Evolutionary conservation across 176 grass and related monocot species (phyloP).

Genomic region (Ananas comosus): DNA sequence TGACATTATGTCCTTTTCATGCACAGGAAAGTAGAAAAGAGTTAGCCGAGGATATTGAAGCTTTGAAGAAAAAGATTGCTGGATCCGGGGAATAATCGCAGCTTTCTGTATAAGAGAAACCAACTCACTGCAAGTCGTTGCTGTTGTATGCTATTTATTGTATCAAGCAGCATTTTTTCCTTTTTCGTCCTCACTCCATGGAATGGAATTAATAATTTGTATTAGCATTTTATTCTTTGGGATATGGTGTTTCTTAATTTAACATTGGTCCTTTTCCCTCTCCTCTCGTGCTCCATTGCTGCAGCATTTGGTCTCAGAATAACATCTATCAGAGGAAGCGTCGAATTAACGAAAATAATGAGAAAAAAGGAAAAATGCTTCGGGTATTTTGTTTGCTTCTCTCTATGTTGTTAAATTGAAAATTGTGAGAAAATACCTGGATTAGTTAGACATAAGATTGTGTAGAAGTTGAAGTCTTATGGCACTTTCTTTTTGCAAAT

Average conservation of each 20-base stretch:
- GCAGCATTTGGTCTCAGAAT: background rate
- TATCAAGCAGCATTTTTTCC: constrained; percentile 3
- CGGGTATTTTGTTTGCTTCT: no score
- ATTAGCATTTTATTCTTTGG: constrained; percentile 5
- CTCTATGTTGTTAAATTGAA: no score
- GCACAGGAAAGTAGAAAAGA: constrained; percentile 56
- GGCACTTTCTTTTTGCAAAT: no score
- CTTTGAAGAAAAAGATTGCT: constrained; percentile 52
- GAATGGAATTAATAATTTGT: constrained; percentile 10
- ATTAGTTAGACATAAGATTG: no score
- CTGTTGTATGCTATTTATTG: constrained; percentile 9
- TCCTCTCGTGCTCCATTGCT: background rate
- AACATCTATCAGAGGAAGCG: no score
- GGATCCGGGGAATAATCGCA: constrained; percentile 35
- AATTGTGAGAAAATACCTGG: no score
- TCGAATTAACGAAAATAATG: no score
- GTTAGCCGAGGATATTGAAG: constrained; percentile 36
- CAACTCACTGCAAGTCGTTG: constrained; percentile 5
- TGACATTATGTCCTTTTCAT: background rate
- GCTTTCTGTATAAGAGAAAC: constrained; percentile 10
- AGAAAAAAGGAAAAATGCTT: no score
- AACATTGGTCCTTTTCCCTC: background rate
- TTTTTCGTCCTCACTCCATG: constrained; percentile 8
- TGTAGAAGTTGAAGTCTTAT: no score
- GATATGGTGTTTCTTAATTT: background rate